These are phyloP conservation scores for Entophlyctis helioformis DNA, from an alignment of 192 early-diverging fungal genomes.

Conservation along the genomic window DNA sequence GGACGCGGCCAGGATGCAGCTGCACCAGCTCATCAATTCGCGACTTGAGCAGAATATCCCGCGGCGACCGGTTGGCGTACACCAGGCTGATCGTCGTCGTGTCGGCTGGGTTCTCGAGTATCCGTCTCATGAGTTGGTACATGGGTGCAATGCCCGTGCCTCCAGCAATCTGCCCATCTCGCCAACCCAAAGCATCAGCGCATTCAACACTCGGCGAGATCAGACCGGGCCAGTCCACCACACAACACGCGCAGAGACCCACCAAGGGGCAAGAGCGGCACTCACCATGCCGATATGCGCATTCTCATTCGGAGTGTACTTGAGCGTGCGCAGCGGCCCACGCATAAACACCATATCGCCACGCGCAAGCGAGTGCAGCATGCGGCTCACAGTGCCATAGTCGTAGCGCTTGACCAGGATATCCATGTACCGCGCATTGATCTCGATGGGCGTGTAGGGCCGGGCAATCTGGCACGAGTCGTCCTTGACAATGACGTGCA, in stretches of 20 bases:
- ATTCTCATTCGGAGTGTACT: constrained; percentile 49
- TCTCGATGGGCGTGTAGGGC: constrained; percentile 67
- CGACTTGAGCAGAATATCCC: constrained; percentile 75
- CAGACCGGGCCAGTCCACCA: no score
- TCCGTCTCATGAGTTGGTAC: constrained; percentile 82
- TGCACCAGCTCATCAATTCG: constrained; percentile 70
- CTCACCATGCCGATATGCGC: constrained; percentile 67
- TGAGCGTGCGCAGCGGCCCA: constrained; percentile 63
- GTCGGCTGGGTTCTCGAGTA: constrained; percentile 71
- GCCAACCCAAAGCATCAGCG: no score
- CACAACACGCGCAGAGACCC: no score
- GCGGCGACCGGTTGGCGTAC: constrained; percentile 75
- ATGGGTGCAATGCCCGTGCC: constrained; percentile 91
- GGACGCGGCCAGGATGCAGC: constrained; percentile 57
- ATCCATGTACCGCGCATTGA: constrained; percentile 52
- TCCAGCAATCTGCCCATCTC: constrained; percentile 57
- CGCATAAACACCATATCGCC: constrained; percentile 61
- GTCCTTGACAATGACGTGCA: constrained; percentile 51
- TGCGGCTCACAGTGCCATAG: constrained; percentile 53
- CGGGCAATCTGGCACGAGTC: constrained; percentile 51
- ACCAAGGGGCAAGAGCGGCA: no score
- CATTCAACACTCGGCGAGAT: no score
- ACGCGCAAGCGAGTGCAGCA: constrained; percentile 42
- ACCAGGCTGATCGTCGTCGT: constrained; percentile 74
- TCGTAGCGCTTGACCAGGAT: constrained; percentile 71